These are phyloP conservation scores for Panaeolus papilionaceus DNA, from an alignment of 768 basidiomycete species.

Conservation along the genomic window DNA sequence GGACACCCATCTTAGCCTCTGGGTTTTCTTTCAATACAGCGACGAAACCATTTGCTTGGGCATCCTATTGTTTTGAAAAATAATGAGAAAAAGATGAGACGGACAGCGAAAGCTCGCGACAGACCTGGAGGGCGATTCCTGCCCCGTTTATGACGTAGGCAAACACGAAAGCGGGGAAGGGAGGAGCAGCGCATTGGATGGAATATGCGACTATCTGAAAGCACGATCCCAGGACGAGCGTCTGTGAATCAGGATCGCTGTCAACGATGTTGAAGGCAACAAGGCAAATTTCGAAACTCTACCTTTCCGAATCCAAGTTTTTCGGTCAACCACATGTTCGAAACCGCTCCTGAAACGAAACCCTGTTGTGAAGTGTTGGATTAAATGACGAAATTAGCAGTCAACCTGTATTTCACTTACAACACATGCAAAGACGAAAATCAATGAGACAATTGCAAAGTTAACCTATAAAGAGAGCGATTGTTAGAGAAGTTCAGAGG, in stretches of 20 bases:
- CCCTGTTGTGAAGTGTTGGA: constrained; percentile 35
- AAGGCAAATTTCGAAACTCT: background rate
- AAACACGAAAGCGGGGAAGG: constrained; percentile 68
- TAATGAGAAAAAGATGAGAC: background rate
- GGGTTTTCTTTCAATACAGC: constrained; percentile 61
- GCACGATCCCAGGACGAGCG: constrained; percentile 46
- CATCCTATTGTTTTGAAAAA: constrained; percentile 49
- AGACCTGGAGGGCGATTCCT: constrained; percentile 52
- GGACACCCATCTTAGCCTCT: constrained; percentile 34
- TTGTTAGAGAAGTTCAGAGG: background rate
- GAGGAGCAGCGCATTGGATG: constrained; percentile 60
- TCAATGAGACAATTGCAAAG: constrained; percentile 63
- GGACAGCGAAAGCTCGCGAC: background rate
- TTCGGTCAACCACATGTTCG: constrained; percentile 46
- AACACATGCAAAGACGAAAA: constrained; percentile 54
- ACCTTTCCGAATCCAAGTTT: constrained; percentile 52
- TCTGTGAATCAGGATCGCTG: constrained; percentile 17
- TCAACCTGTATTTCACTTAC: constrained; percentile 47
- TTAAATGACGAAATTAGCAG: constrained; percentile 14
- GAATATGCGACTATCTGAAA: constrained; percentile 60
- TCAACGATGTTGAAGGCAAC: no score
- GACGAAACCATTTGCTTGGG: constrained; percentile 76
- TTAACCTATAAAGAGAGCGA: constrained; percentile 41
- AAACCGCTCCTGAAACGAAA: constrained; percentile 45
- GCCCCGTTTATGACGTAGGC: constrained; percentile 50